Percentiles rank a stretch among this genome's conserved stretches.
Conservation (phyloP, 805 yeast genomes). For the Kuraishia capsulata region DNA sequence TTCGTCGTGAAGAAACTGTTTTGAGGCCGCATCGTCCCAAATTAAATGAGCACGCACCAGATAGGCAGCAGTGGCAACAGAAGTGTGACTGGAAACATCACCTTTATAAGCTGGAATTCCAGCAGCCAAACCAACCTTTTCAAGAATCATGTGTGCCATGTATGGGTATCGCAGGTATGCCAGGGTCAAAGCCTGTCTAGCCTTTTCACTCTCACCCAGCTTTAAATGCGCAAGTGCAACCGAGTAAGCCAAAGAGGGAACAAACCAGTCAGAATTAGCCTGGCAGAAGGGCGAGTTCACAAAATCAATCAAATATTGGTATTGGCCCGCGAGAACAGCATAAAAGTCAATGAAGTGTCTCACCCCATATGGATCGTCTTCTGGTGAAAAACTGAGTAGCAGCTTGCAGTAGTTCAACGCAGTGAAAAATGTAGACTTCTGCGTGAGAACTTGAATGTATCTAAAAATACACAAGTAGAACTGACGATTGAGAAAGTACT, state of each 20-base stretch:
- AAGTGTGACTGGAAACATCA: slow-evolving; percentile 20
- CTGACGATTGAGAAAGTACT: slow-evolving; percentile 65
- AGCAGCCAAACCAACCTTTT: slow-evolving; percentile 29
- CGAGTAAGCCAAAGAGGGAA: slow-evolving; percentile 66
- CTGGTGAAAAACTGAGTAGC: slow-evolving; percentile 57
- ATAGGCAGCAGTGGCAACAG: slow-evolving; percentile 48
- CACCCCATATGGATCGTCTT: slow-evolving; percentile 79
- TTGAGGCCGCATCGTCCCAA: slow-evolving; percentile 41
- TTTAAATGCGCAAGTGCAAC: slow-evolving; percentile 51
- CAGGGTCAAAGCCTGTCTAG: slow-evolving; percentile 32
- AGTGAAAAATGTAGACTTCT: slow-evolving; percentile 68
- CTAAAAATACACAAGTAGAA: slow-evolving; percentile 68
- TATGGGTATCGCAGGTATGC: slow-evolving; percentile 54
- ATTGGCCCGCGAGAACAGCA: slow-evolving; percentile 58
- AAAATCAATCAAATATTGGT: slow-evolving; percentile 49
- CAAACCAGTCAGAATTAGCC: slow-evolving; percentile 57
- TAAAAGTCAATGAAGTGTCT: slow-evolving; percentile 77
- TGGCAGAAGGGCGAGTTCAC: slow-evolving; percentile 45
- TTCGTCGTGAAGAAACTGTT: slow-evolving; percentile 26
- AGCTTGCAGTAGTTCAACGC: slow-evolving; percentile 71
- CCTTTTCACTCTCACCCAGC: slow-evolving; percentile 27
- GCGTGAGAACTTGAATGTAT: slow-evolving; percentile 60
- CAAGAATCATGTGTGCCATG: slow-evolving; percentile 41
- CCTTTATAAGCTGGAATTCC: slow-evolving; percentile 16
- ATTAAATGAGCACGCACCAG: slow-evolving; percentile 42